Evolutionary conservation across 495 filamentous ascomycete genomes (phyloP), one percentile per base, ranked within the genome.

Genomic region (Parachaetomium inaequale): DNA sequence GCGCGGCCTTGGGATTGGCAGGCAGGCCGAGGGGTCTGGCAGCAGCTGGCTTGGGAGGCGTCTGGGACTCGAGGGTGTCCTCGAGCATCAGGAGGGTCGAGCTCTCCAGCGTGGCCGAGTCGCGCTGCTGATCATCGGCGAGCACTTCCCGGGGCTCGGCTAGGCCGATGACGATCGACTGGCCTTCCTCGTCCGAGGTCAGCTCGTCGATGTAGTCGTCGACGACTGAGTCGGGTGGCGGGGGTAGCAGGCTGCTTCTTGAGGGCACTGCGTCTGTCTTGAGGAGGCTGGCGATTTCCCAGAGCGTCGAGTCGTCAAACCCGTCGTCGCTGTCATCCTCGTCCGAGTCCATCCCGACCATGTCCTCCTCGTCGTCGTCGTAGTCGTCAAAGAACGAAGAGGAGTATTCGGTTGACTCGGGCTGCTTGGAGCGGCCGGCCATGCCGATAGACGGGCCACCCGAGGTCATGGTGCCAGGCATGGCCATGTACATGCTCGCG

Each of bases 261-360:
- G 78, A 79, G 4, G 80, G 78, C 23, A 81, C 59, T 12, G 74
- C 65, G 29, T 77, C 75, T 17, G 78, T 68, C 58, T 79, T 76
- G 7, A 83, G 72, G 5, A 84, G 68, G 64, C 73, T 81, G 63
- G 82, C 81, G 71, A 84, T 84, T 66, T 83, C 81, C 81, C 81
- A 83, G 31, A 84, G 73, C 0, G 80, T 83, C 17, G 71, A 75
- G 64, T 84, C 82, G 60, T 84, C 82, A 47, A 84, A 83, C 23
- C 72, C 77, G 42, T 81, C 78, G 53, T 83, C 81, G 51, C 75
- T 75, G 4, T 72, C 76, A 7, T 78, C 73, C 19, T 70, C 68
- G 4, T 71, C 68, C 23, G 72, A 71, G 46, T 76, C 70, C 26
- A 73, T 71, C 3, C 77, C 72, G 21, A 75, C 66, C 19, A 74